These are phyloP conservation scores for Wickerhamia fluorescens DNA, from an alignment of 805 yeast species.

Conservation along the genomic window DNA sequence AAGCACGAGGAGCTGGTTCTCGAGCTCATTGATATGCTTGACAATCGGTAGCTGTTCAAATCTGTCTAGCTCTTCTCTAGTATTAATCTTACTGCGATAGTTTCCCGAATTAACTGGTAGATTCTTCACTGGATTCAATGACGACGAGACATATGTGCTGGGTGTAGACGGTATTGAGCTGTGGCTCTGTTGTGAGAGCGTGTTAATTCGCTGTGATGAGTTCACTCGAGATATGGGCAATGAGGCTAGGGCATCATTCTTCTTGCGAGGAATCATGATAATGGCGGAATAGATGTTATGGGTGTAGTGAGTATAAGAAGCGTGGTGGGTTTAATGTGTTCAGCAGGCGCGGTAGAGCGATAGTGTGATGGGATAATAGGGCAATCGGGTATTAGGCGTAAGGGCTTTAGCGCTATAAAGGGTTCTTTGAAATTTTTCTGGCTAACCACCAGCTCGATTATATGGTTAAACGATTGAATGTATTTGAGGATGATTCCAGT, in stretches of 20 bases:
- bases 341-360: no score
- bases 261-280: neutral
- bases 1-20: slow-evolving; percentile 18
- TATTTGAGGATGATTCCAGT: slow-evolving; percentile 9
- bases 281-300: slow-evolving; percentile 14
- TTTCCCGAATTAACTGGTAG: slow-evolving; percentile 17
- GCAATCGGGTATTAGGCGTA: no score
- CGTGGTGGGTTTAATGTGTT: no score
- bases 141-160: slow-evolving; percentile 26
- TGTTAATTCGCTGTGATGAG: slow-evolving; percentile 26
- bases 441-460: no score
- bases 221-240: slow-evolving; percentile 32
- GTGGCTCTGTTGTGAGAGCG: slow-evolving; percentile 10
- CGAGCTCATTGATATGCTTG: slow-evolving; percentile 24
- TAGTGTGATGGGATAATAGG: no score
- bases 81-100: slow-evolving; percentile 10
- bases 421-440: no score
- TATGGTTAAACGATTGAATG: no score
- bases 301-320: neutral
- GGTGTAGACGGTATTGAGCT: slow-evolving; percentile 23
- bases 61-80: slow-evolving; percentile 18
- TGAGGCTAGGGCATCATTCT: slow-evolving; percentile 21
- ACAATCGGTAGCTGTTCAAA: slow-evolving; percentile 30
- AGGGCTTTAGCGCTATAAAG: no score
- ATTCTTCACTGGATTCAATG: slow-evolving; percentile 32